Evolutionary conservation across 768 basidiomycete genomes (phyloP).

Genomic region (Rhodosporidiobolus odoratus): DNA sequence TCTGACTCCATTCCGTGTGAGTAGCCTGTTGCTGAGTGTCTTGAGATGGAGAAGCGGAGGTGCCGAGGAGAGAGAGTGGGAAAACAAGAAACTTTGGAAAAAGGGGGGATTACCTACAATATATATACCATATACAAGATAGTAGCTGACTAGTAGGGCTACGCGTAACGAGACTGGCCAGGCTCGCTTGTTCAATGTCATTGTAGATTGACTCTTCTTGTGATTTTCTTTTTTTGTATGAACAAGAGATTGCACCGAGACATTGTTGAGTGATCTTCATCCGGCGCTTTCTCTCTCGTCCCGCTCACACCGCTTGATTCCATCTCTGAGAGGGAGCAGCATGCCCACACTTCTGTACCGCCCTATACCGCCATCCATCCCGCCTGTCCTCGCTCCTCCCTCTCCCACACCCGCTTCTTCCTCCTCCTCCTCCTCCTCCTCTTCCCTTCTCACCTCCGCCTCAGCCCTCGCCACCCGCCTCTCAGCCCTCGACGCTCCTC

Average conservation of each 20-base stretch:
- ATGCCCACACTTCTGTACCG: not conserved
- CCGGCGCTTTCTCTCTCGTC: not conserved
- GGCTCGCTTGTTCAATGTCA: too few relatives aligned
- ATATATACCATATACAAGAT: too few relatives aligned
- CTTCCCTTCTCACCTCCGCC: not conserved
- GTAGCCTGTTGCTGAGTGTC: not conserved
- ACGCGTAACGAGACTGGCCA: too few relatives aligned
- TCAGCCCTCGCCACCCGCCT: not conserved
- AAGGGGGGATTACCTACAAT: too few relatives aligned
- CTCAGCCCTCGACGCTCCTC: not conserved
- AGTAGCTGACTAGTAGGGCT: too few relatives aligned
- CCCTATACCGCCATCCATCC: not conserved
- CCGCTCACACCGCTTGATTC: not conserved
- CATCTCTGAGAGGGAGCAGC: too few relatives aligned
- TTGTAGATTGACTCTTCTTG: too few relatives aligned
- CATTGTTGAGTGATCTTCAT: not conserved
- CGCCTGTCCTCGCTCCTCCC: conserved; percentile 11
- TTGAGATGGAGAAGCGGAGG: not conserved
- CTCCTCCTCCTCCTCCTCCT: not conserved
- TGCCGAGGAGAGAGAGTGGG: too few relatives aligned
- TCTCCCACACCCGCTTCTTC: not conserved
- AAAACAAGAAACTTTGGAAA: too few relatives aligned
- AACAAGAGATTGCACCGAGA: not conserved
- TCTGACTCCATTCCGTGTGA: not conserved
- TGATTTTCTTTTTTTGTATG: not conserved